These are phyloP conservation scores for Apophysomyces trapeziformis DNA, from an alignment of 371 early-diverging fungal genomes.

Conservation along the genomic window DNA sequence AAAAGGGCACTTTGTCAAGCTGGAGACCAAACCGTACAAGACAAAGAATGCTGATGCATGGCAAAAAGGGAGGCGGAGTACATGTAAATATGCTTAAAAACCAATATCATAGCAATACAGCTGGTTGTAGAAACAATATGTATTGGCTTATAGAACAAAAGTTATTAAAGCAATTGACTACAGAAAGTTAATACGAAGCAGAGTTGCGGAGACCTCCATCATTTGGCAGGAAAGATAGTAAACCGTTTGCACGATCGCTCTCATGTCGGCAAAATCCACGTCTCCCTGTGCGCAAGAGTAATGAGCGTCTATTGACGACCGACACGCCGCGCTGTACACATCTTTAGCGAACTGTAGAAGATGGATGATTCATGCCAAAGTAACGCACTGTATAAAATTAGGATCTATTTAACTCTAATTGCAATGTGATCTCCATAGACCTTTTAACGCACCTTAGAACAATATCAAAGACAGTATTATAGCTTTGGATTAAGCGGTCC, in stretches of 20 bases:
- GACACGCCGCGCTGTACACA: background rate
- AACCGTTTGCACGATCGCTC: constrained; percentile 5
- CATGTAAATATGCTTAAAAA: background rate
- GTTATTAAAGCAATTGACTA: background rate
- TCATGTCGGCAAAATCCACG: constrained; percentile 4
- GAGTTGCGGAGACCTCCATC: constrained; percentile 1
- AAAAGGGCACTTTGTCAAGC: constrained; percentile 1
- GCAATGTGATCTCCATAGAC: background rate
- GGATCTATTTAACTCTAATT: too few species aligned
- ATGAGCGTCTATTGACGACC: background rate
- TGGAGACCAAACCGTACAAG: too few species aligned
- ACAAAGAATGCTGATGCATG: background rate
- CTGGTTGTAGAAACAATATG: too few species aligned
- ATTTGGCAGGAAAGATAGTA: constrained; percentile 5
- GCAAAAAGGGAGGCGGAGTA: too few species aligned
- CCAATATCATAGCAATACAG: constrained; percentile 5
- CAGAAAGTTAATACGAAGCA: background rate
- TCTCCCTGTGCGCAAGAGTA: background rate
- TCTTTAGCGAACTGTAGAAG: background rate
- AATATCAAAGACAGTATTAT: background rate
- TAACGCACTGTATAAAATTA: background rate
- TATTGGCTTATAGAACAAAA: background rate
- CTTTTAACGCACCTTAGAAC: background rate
- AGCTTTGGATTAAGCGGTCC: constrained; percentile 6
- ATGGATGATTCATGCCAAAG: constrained; percentile 9